phyloP scores from a whole-genome alignment of 1,139 yeast species.

The Debaryomyces robertsiae region DNA sequence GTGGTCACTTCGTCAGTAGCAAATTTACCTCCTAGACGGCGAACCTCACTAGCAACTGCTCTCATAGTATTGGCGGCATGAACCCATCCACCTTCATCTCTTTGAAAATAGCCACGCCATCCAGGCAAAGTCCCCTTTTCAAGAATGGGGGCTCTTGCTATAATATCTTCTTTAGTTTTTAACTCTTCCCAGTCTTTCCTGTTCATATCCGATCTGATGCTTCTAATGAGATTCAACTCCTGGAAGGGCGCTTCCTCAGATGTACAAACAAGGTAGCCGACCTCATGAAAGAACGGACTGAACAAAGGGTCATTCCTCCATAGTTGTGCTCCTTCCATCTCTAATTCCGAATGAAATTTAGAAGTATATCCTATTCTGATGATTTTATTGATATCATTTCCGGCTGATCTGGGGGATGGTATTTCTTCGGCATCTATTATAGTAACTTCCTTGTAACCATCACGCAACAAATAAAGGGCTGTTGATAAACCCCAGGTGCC shows the following conservation, averaged over 20 bases:
- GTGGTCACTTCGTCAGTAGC: not conserved
- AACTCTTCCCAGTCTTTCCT: constrained; percentile 3
- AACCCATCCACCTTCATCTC: constrained; percentile 21
- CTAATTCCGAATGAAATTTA: constrained; percentile 11
- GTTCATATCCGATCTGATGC: constrained; percentile 34
- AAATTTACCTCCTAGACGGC: not conserved
- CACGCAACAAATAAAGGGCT: constrained; percentile 14
- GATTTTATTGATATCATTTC: constrained; percentile 17
- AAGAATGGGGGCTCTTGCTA: not conserved
- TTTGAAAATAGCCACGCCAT: constrained; percentile 4
- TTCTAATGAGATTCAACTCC: constrained; percentile 9
- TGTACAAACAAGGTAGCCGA: constrained; percentile 13
- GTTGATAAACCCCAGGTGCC: constrained; percentile 19
- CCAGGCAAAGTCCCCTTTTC: not conserved
- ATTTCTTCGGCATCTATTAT: constrained; percentile 13
- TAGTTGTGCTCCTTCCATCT: constrained; percentile 17
- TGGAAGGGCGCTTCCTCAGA: constrained; percentile 2
- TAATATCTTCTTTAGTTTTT: not conserved
- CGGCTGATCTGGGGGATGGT: constrained; percentile 16
- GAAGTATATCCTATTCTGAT: constrained; percentile 7
- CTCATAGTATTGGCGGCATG: constrained; percentile 21
- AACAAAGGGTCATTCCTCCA: constrained; percentile 27
- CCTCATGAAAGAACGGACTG: constrained; percentile 15
- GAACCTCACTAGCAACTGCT: constrained; percentile 1
- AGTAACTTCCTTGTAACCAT: constrained; percentile 13